Percentiles rank a stretch among this genome's conserved stretches.
Evolutionary conservation across 2,329 filamentous ascomycete genomes (phyloP).

Genomic region (Hymenoscyphus scutula): DNA sequence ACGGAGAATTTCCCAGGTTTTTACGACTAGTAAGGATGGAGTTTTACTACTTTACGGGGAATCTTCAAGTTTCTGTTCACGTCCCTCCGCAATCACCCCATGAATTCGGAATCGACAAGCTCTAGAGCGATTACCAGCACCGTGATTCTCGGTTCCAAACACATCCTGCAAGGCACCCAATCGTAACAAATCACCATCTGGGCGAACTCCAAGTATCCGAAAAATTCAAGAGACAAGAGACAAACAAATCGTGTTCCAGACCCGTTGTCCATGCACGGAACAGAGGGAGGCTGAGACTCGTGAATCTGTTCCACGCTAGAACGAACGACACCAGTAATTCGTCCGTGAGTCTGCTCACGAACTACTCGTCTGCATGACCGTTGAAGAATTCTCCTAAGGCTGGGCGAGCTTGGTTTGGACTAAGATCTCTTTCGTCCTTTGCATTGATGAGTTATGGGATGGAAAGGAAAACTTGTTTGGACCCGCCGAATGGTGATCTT

Average conservation of each 20-base stretch:
- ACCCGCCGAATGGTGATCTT: neutral
- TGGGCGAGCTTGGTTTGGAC: neutral
- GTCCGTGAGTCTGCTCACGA: neutral
- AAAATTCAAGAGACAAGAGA: neutral
- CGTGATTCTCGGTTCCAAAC: no score
- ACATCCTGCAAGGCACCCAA: neutral
- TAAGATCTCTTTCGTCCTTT: neutral
- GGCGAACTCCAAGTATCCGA: neutral
- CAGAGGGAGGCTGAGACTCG: neutral
- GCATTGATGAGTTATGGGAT: conserved; percentile 1
- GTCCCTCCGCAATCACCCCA: neutral
- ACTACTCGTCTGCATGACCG: neutral
- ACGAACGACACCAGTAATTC: neutral
- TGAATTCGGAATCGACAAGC: neutral
- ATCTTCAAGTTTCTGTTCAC: neutral
- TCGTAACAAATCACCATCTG: neutral
- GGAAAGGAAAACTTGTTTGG: neutral
- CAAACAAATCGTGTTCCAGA: neutral
- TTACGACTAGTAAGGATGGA: neutral
- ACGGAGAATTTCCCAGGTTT: neutral
- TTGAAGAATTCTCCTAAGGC: neutral
- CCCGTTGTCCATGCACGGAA: neutral
- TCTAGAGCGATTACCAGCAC: neutral
- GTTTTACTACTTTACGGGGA: neutral
- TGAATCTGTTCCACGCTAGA: neutral